These are phyloP conservation scores for Entelexis paramagnoliae DNA, from an alignment of 1,139 yeast species.

Conservation along the genomic window DNA sequence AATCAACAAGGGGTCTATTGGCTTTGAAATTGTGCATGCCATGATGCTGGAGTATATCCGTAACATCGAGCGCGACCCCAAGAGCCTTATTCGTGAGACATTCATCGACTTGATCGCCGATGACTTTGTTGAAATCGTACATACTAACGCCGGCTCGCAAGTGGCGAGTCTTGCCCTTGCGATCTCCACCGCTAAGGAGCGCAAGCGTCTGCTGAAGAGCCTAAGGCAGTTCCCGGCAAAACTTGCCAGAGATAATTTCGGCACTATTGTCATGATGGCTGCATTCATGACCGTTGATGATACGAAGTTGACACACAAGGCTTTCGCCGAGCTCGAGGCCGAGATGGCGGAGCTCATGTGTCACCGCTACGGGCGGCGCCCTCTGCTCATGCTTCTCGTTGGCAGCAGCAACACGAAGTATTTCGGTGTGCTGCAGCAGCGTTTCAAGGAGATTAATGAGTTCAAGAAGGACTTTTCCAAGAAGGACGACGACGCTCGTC, in stretches of 20 bases:
- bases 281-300: conserved; percentile 86
- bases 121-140: conserved; percentile 89
- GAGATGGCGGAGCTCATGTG: conserved; percentile 48
- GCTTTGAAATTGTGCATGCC: conserved; percentile 91
- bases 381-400: conserved; percentile 67
- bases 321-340: conserved; percentile 50
- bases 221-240: conserved; percentile 65
- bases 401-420: conserved; percentile 68
- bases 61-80: conserved; percentile 46
- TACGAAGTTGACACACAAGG: conserved; percentile 69
- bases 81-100: conserved; percentile 50
- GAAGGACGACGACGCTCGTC: conserved; percentile 71
- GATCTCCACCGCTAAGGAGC: conserved; percentile 82
- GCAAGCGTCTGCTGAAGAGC: conserved; percentile 63
- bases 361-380: conserved; percentile 79
- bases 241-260: conserved; percentile 73
- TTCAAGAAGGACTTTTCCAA: conserved; percentile 59
- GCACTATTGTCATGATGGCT: conserved; percentile 70
- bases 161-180: conserved; percentile 78
- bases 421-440: conserved; percentile 55
- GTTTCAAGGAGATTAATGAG: conserved; percentile 50
- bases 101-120: conserved; percentile 76
- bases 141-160: conserved; percentile 87
- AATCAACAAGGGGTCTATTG: conserved; percentile 90
- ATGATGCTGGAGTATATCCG: conserved; percentile 84